Percentiles rank a stretch among this genome's conserved stretches.
These are phyloP conservation scores for Chlamydomonas applanata DNA, from an alignment of 139 green algal species.

Conservation along the genomic window DNA sequence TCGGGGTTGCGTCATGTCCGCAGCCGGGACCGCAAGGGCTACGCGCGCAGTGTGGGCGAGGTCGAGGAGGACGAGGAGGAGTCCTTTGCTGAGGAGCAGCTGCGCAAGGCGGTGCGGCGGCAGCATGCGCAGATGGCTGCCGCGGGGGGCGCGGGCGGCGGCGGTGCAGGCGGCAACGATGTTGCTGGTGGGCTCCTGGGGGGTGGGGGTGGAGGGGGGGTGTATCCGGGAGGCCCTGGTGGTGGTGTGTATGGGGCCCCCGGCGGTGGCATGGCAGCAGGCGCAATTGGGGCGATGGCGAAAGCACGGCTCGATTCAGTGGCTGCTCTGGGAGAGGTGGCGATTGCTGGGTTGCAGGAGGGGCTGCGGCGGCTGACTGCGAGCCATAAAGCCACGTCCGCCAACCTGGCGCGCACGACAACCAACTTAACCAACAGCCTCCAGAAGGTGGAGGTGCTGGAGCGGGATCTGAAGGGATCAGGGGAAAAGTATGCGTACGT, in stretches of 20 bases:
- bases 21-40: constrained; percentile 1
- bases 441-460: constrained; percentile 27
- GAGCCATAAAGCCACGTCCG: constrained; percentile 24
- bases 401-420: constrained; percentile 21
- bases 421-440: constrained; percentile 26
- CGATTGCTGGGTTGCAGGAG: constrained; percentile 49
- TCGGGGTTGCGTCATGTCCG: too few species aligned
- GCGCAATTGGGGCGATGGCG: background rate
- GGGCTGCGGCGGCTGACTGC: constrained; percentile 46
- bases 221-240: too few species aligned
- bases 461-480: constrained; percentile 24
- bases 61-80: constrained; percentile 66
- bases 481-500: constrained; percentile 24
- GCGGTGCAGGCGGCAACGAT: constrained; percentile 20
- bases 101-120: constrained; percentile 57
- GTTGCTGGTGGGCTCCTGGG: background rate
- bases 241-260: too few species aligned
- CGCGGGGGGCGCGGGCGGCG: background rate
- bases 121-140: background rate
- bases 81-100: constrained; percentile 66
- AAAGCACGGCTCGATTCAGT: background rate
- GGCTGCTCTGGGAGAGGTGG: constrained; percentile 26
- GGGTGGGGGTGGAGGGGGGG: too few species aligned
- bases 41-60: constrained; percentile 16
- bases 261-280: too few species aligned